These are phyloP conservation scores for Monascus ruber DNA, from an alignment of 2,329 filamentous ascomycete genomes.

Conservation along the genomic window DNA sequence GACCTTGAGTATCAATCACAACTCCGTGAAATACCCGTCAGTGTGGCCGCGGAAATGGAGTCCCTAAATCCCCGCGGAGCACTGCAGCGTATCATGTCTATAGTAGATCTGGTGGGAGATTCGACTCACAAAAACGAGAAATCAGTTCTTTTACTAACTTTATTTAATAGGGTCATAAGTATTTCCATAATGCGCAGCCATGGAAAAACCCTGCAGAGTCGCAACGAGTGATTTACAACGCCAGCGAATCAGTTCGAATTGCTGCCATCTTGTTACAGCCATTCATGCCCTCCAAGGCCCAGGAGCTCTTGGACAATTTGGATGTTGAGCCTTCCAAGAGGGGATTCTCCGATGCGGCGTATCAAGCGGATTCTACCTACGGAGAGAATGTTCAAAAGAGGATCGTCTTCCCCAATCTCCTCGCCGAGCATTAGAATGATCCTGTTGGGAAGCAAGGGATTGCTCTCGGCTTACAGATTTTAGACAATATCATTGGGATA, in stretches of 20 bases:
- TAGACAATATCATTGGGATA: no score
- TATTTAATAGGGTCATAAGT: slow-evolving; percentile 49
- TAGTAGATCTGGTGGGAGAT: slow-evolving; percentile 44
- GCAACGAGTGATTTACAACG: slow-evolving; percentile 55
- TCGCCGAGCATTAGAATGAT: slow-evolving; percentile 21
- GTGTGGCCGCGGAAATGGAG: slow-evolving; percentile 48
- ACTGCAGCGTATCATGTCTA: slow-evolving; percentile 51
- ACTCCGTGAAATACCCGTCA: slow-evolving; percentile 29
- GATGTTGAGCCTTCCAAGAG: slow-evolving; percentile 55
- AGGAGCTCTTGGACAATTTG: slow-evolving; percentile 61
- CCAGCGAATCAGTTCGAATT: slow-evolving; percentile 66
- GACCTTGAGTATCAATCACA: slow-evolving; percentile 27
- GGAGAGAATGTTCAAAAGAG: slow-evolving; percentile 43
- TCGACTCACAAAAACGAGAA: no score
- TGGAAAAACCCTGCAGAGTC: slow-evolving; percentile 49
- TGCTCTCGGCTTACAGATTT: no score
- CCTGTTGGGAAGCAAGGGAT: no score
- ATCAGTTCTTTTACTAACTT: no score
- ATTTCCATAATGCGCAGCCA: slow-evolving; percentile 53
- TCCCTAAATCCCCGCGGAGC: slow-evolving; percentile 53
- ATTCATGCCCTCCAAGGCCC: slow-evolving; percentile 73
- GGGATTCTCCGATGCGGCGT: slow-evolving; percentile 48
- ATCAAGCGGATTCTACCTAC: slow-evolving; percentile 59
- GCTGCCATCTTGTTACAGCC: slow-evolving; percentile 77
- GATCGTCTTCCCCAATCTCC: slow-evolving; percentile 42